A percentile compares a stretch with the other conserved stretches of the same genome.
Conservation (phyloP, 75 land plant genomes). For the Larix kaempferi region DNA sequence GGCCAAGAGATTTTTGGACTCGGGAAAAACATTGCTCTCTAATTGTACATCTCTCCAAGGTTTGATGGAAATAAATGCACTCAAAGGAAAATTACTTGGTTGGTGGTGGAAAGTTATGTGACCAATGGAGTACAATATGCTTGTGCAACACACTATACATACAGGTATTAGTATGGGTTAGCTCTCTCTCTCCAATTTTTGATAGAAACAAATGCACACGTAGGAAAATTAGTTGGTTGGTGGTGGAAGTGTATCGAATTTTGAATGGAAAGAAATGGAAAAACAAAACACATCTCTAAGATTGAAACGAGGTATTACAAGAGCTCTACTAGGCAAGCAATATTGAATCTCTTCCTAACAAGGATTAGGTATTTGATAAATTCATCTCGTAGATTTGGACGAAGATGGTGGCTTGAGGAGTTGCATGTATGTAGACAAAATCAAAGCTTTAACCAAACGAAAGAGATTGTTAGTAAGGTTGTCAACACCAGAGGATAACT, state of each 20-base stretch:
- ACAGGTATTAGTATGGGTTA: neutral
- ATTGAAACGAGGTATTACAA: neutral
- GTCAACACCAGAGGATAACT: too few relatives aligned
- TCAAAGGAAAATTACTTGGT: too few relatives aligned
- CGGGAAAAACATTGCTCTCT: neutral
- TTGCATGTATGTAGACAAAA: constrained; percentile 77
- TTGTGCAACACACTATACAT: neutral
- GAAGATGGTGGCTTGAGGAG: constrained; percentile 41
- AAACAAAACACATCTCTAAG: neutral
- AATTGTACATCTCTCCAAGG: neutral
- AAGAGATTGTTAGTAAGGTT: constrained; percentile 44
- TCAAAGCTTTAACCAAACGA: constrained; percentile 59
- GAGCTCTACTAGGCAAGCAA: constrained; percentile 23
- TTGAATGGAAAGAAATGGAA: neutral
- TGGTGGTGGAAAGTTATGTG: too few relatives aligned
- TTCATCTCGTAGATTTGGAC: constrained; percentile 48
- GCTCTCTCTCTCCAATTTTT: neutral
- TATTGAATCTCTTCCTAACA: neutral
- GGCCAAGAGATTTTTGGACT: neutral
- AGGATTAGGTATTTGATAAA: constrained; percentile 4
- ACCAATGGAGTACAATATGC: neutral
- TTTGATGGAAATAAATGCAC: too few relatives aligned
- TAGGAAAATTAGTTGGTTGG: neutral
- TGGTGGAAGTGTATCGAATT: neutral
- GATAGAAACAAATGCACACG: neutral